Evolutionary conservation across 306 rosid species (phyloP).

Genomic region (Heteromeles arbutifolia): DNA sequence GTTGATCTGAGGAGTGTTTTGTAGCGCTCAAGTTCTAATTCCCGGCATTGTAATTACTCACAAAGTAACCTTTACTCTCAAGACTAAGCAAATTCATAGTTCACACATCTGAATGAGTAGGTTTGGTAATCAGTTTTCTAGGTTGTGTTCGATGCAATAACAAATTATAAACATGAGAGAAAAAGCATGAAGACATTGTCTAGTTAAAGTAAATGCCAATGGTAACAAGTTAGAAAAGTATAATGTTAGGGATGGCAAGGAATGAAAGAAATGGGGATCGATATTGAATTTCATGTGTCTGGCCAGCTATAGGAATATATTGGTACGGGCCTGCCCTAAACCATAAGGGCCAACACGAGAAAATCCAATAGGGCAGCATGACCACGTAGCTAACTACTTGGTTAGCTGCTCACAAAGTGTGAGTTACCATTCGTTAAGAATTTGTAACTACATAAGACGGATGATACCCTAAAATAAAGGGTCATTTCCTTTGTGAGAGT

Average conservation of each 20-base stretch:
- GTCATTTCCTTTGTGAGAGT: too few species aligned
- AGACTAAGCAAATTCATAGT: not conserved
- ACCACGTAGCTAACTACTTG: not conserved
- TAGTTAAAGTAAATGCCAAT: too few species aligned
- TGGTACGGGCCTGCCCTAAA: not conserved
- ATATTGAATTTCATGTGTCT: not conserved
- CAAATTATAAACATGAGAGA: too few species aligned
- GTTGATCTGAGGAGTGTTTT: rapidly evolving
- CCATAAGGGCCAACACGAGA: not conserved
- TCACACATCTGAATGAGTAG: not conserved
- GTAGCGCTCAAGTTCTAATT: too few species aligned
- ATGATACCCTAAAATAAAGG: not conserved
- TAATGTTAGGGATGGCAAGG: too few species aligned
- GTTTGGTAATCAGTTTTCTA: not conserved
- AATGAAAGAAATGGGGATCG: not conserved
- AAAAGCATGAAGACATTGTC: not conserved
- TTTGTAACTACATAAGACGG: not conserved
- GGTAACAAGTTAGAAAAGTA: too few species aligned
- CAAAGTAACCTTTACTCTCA: too few species aligned
- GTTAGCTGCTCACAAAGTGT: not conserved
- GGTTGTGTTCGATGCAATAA: not conserved
- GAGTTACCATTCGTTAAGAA: not conserved
- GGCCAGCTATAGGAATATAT: not conserved
- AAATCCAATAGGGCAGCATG: not conserved
- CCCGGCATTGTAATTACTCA: too few species aligned